Base-by-base conservation (phyloP, 495 filamentous ascomycete genomes). In the Talaromyces proteolyticus region DNA sequence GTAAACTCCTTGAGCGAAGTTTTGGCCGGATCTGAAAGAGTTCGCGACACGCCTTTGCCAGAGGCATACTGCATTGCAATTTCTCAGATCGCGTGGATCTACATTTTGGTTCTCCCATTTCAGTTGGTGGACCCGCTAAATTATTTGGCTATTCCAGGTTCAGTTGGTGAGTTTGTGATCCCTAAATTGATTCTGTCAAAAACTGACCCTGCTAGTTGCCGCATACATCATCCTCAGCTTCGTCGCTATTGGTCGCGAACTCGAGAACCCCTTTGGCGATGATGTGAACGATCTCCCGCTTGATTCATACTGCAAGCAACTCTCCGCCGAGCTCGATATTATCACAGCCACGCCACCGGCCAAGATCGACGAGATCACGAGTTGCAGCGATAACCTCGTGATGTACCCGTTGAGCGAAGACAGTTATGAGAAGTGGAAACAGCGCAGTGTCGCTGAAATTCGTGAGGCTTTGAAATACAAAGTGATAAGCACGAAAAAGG, bases 151-250 rank as follows among this genome's bases (percentile, higher is more conserved):
- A 92, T 95, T 52, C 90, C 90, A 1, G 89, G 82, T 16, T 88
- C 89, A 12, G 74, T 94, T 19, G 79, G 78, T 53, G 79, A 79
- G 38, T 22, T 11, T 16, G 8, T 7, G 6, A 18, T 17, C 16
- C 12, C 39, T 41, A 6, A 18, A 24, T 12, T n/a, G 14, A 34
- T 24, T 22, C 34, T n/a, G 24, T 22, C 18, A 17, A 18, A 14
- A 17, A 16, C 19, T 2, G n/a, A 41, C n/a, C n/a, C n/a, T 20
- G 1, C 14, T 21, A 72, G 69, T 82, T n/a, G 86, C 88, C 16
- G 86, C 88, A 5, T 94, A 95, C 62, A 93, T 94, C 53, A 92
- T 95, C 60, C 78, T 95, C 52, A 89, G 87, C n/a, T 82, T 95
- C 50, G 83, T 88, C 37, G 82, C 88, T 59, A 90, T 91, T 56